These are phyloP conservation scores for Chenopodium quinoa DNA, from an alignment of 148 eudicot genomes.

Conservation along the genomic window DNA sequence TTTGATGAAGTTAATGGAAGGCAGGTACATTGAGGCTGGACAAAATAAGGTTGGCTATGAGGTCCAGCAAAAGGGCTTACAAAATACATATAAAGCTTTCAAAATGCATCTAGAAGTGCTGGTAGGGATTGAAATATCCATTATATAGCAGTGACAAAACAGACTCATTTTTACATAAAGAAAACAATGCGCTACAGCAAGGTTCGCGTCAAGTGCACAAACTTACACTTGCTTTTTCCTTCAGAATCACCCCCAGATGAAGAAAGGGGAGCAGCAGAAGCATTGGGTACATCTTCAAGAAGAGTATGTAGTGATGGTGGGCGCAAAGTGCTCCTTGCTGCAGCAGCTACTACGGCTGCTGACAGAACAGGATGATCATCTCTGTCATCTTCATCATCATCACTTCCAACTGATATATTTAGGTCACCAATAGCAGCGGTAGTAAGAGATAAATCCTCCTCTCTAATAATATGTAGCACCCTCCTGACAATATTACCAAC, in stretches of 20 bases:
- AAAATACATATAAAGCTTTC: neutral
- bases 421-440: constrained; percentile 79
- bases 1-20: neutral
- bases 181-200: neutral
- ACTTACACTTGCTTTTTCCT: constrained; percentile 91
- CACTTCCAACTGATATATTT: constrained; percentile 66
- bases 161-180: neutral
- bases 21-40: neutral
- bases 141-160: too few relatives aligned
- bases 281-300: constrained; percentile 82
- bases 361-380: constrained; percentile 65
- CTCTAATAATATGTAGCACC: constrained; percentile 87
- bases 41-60: neutral
- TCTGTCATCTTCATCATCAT: constrained; percentile 55
- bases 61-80: neutral
- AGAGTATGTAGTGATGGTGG: constrained; percentile 97
- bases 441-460: constrained; percentile 84
- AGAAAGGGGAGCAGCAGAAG: constrained; percentile 61
- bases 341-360: constrained; percentile 90
- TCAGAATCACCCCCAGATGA: constrained; percentile 98
- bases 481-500: constrained; percentile 95
- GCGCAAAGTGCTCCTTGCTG: constrained; percentile 82
- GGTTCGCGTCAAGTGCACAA: constrained; percentile 14
- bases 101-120: neutral
- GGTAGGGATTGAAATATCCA: neutral